phyloP scores from a whole-genome alignment of 2,329 filamentous ascomycete genomes.

The Apiospora phragmitis region DNA sequence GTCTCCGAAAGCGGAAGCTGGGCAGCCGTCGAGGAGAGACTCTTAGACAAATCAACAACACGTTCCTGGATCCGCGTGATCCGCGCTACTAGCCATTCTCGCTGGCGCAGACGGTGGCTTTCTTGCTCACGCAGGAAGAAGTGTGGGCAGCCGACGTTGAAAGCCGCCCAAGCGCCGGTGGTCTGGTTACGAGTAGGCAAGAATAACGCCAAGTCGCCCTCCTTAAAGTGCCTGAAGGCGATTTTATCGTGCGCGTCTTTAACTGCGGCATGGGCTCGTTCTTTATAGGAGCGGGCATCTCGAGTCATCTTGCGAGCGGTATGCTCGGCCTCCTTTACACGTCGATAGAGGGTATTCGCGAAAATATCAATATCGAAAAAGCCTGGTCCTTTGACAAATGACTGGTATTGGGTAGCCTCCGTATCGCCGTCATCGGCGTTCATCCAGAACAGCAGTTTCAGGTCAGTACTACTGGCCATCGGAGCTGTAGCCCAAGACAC shows the following conservation, averaged over 20 bases:
- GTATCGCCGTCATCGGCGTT: conserved; percentile 63
- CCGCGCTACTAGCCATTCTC: conserved; percentile 95
- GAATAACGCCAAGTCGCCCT: conserved; percentile 92
- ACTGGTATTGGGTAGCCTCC: conserved; percentile 73
- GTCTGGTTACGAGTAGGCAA: conserved; percentile 92
- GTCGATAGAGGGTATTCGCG: conserved; percentile 80
- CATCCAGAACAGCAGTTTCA: conserved; percentile 82
- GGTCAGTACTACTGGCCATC: conserved; percentile 63
- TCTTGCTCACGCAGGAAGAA: conserved; percentile 96
- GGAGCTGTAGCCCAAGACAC: conserved; percentile 53
- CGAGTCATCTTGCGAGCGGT: conserved; percentile 92
- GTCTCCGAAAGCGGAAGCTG: conserved; percentile 46
- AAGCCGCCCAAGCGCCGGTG: conserved; percentile 94
- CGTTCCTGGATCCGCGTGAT: conserved; percentile 91
- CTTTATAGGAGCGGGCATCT: conserved; percentile 82
- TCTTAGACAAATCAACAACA: conserved; percentile 87
- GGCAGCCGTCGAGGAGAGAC: conserved; percentile 48
- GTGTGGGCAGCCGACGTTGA: conserved; percentile 96
- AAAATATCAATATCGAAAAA: conserved; percentile 84
- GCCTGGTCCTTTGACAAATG: conserved; percentile 72
- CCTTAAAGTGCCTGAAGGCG: conserved; percentile 92
- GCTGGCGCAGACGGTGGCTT: conserved; percentile 75
- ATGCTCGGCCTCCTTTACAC: conserved; percentile 90
- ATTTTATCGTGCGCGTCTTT: conserved; percentile 94
- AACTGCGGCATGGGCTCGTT: conserved; percentile 78